A percentile compares a stretch with the other conserved stretches of the same genome.
These are phyloP conservation scores for Epithemia pelagica DNA, from an alignment of 108 stramenopile genomes.

Conservation along the genomic window DNA sequence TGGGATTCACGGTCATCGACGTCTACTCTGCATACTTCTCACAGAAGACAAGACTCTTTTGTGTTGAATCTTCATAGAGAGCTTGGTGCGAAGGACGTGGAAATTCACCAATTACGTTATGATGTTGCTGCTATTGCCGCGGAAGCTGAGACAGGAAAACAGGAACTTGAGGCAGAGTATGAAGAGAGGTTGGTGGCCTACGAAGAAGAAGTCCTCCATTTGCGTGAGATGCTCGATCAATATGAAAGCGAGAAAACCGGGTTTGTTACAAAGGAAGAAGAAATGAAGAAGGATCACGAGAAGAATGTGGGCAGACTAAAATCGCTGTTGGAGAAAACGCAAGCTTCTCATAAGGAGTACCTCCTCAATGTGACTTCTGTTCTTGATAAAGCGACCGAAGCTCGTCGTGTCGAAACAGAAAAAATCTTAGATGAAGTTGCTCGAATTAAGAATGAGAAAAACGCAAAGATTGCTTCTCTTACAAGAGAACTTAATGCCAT, in stretches of 20 bases:
- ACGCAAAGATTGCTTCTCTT: background rate
- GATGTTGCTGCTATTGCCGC: constrained; percentile 8
- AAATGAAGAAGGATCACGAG: background rate
- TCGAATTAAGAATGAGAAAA: background rate
- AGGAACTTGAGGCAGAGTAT: constrained; percentile 7
- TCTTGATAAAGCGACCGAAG: constrained; percentile 4
- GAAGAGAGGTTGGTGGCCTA: constrained; percentile 8
- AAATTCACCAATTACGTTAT: background rate
- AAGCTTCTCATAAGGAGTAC: constrained; percentile 9
- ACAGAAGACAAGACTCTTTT: background rate
- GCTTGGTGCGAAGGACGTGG: background rate
- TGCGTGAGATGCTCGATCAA: background rate
- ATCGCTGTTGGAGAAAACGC: background rate
- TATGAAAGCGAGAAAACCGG: constrained; percentile 2
- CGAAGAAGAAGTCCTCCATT: constrained; percentile 10
- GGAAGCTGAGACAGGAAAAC: constrained; percentile 9
- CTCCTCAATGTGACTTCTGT: constrained; percentile 1
- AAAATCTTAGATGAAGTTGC: constrained; percentile 3
- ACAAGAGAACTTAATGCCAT: background rate
- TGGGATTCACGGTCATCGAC: background rate
- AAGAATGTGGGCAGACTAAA: constrained; percentile 3
- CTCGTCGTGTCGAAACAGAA: background rate
- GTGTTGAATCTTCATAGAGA: background rate
- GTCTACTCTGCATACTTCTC: background rate
- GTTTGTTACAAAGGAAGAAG: background rate